Evolutionary conservation across 1,284 basidiomycete genomes (phyloP).

Genomic region (Ganoderma resinaceum): DNA sequence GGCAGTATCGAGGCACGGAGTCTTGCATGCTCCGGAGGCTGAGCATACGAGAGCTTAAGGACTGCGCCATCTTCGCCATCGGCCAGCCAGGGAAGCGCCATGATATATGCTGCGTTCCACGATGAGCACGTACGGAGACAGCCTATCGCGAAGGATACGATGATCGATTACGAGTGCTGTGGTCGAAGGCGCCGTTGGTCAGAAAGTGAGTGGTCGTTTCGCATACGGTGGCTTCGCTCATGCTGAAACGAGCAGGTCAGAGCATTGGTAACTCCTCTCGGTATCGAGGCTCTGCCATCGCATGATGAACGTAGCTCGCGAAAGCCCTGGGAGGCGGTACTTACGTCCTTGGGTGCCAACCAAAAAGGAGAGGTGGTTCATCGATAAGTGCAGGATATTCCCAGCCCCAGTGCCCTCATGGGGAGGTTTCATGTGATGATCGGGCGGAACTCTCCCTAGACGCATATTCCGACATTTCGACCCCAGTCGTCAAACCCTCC

Average conservation of each 20-base stretch:
- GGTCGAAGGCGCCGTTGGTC: background rate
- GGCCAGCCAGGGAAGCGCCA: background rate
- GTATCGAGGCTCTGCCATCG: background rate
- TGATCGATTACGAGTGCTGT: conserved; percentile 3
- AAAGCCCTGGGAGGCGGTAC: conserved; percentile 25
- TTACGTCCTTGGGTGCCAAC: conserved; percentile 16
- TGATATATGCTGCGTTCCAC: background rate
- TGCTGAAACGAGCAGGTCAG: background rate
- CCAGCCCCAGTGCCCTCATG: conserved; percentile 16
- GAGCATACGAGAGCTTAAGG: background rate
- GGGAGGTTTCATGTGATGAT: conserved; percentile 29
- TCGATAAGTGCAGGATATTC: conserved; percentile 9
- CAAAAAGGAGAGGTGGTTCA: conserved; percentile 10
- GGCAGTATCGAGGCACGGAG: conserved; percentile 3
- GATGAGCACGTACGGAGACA: background rate
- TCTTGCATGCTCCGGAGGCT: background rate
- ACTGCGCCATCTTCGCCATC: background rate
- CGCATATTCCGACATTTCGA: conserved; percentile 10
- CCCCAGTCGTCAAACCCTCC: conserved; percentile 13
- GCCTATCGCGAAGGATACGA: background rate
- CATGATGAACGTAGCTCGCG: conserved; percentile 4
- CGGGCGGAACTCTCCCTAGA: conserved; percentile 12
- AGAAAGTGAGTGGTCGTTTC: conserved; percentile 3
- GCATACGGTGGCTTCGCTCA: background rate
- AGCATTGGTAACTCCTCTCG: background rate